Evolutionary conservation across 1,284 basidiomycete genomes (phyloP).

Genomic region (Paramarasmius palmivorus): DNA sequence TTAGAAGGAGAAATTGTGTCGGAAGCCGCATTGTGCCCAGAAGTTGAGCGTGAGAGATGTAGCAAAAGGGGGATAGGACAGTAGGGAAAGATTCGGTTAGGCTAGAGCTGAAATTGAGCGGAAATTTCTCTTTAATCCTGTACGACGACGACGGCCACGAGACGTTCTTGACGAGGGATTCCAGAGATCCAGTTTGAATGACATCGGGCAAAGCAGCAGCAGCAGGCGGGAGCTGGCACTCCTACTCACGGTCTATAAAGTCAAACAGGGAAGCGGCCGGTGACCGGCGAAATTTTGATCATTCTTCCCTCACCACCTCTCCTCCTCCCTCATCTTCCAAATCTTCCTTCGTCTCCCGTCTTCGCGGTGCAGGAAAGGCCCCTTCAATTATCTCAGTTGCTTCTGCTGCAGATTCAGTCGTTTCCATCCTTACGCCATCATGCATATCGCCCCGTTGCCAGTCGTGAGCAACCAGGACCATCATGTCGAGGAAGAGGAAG

Average conservation of each 20-base stretch:
- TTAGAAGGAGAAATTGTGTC: no score
- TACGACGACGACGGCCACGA: background rate
- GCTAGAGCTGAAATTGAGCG: conserved; percentile 1
- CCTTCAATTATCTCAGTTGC: conserved; percentile 37
- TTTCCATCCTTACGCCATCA: conserved; percentile 44
- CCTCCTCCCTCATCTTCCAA: conserved; percentile 19
- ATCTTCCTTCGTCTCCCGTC: conserved; percentile 36
- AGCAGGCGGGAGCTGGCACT: background rate
- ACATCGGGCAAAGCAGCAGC: background rate
- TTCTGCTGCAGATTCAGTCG: conserved; percentile 11
- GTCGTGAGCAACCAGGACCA: conserved; percentile 63
- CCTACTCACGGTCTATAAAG: background rate
- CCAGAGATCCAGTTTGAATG: background rate
- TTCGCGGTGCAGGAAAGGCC: conserved; percentile 31
- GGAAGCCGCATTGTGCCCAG: background rate
- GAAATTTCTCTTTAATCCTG: background rate
- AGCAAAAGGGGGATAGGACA: conserved; percentile 1
- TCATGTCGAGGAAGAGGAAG: conserved; percentile 71
- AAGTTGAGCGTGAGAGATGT: background rate
- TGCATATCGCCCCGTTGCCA: conserved; percentile 54
- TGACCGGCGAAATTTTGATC: background rate
- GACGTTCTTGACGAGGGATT: background rate
- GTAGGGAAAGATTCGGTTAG: background rate
- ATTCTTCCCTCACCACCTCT: conserved; percentile 8
- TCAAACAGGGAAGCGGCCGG: background rate